Conservation (phyloP, 2,329 filamentous ascomycete genomes). For the Emmonsiellopsis sp. region DNA sequence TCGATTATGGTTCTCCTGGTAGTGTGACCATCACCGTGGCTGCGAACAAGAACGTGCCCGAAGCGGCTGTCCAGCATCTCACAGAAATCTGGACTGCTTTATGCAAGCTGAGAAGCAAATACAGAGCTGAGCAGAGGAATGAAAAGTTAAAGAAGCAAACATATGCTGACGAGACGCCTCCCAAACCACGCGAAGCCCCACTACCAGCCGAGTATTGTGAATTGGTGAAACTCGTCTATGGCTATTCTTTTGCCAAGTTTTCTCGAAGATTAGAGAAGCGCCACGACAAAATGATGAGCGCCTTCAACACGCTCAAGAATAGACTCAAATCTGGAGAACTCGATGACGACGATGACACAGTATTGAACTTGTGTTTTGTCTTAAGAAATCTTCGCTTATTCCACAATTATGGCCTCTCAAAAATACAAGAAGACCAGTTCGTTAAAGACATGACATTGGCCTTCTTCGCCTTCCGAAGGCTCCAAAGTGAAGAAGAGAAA, state of each 20-base stretch:
- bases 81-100: background rate
- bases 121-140: background rate
- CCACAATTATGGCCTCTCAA: background rate
- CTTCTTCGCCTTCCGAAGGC: background rate
- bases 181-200: background rate
- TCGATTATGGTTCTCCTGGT: background rate
- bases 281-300: background rate
- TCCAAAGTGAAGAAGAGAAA: background rate
- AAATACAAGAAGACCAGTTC: background rate
- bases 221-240: background rate
- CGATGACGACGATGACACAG: background rate
- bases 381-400: background rate
- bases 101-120: background rate
- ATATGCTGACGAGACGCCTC: background rate
- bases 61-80: background rate
- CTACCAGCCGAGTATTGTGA: background rate
- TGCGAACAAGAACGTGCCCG: background rate
- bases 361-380: background rate
- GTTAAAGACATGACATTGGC: background rate
- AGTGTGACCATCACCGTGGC: background rate
- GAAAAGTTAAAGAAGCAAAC: background rate
- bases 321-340: background rate
- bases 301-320: background rate
- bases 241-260: background rate
- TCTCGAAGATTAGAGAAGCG: background rate